Evolutionary conservation across 768 basidiomycete genomes (phyloP), one percentile per base, ranked within the genome.

Genomic region (Boletus vinaceobasis): DNA sequence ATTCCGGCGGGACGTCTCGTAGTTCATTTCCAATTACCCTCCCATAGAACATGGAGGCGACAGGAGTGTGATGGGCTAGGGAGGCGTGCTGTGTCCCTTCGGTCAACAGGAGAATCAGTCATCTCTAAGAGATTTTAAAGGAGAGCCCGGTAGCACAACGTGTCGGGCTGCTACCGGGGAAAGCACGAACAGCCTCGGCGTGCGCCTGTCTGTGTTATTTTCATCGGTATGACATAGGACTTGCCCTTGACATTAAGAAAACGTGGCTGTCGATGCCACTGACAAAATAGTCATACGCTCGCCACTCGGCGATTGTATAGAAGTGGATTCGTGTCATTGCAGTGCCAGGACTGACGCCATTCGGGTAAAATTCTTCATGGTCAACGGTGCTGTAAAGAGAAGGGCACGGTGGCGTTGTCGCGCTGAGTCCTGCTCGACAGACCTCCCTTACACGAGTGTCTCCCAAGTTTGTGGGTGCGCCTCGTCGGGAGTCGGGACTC

Each of bases 21-120:
- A 71, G 65, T 43, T 71, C 69, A 43, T 56, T 55, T 35, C 69
- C 71, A 42, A 71, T 63, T 50, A 67, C 60, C 58, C 71, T 67
- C 38, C 62, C 64, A 60, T 61, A 59, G 52, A 56, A 58, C 63
- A 66, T 69, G 55, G 44, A 50, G 47, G 48, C 29, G 48, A 54
- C 35, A 51, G 53, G 55, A 59, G 42, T 55, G 58, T 66, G 61
- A 61, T 55, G 29, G 37, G 53, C 50, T 38, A 49, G 49, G 52
- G 47, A 49, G 47, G 46, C 29, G 45, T 56, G 57, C 44, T 57
- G 64, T 65, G 33, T 57, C 21, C 40, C 47, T 53, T 60, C 32
- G 52, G 43, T 57, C 60, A 50, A 57, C 60, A 47, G 57, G 52
- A 63, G 58, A 17, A 37, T 31, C 36, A 40, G 55, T 55, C 64